A percentile compares a stretch with the other conserved stretches of the same genome.
phyloP scores from a whole-genome alignment of 2,329 filamentous ascomycete genomes.

The Alternaria alternata region DNA sequence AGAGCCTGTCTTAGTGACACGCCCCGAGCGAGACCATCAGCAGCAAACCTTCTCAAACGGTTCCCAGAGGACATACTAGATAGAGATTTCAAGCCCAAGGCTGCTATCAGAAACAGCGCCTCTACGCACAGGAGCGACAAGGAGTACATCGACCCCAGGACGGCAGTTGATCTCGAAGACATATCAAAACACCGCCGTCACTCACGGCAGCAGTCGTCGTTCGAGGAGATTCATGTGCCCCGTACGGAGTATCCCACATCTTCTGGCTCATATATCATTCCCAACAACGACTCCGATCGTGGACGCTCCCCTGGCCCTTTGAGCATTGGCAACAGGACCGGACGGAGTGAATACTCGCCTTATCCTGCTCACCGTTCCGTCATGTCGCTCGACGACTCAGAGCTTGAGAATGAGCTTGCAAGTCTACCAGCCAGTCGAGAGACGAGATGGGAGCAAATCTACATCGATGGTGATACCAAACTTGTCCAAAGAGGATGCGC shows the following conservation, averaged over 20 bases:
- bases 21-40: constrained; percentile 76
- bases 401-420: constrained; percentile 47
- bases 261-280: constrained; percentile 55
- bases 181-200: constrained; percentile 46
- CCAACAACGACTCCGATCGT: constrained; percentile 31
- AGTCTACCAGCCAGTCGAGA: constrained; percentile 47
- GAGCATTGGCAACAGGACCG: constrained; percentile 35
- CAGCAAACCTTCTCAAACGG: constrained; percentile 69
- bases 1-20: constrained; percentile 77
- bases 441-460: constrained; percentile 50
- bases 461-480: constrained; percentile 50
- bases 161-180: constrained; percentile 55
- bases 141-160: constrained; percentile 58
- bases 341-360: constrained; percentile 48
- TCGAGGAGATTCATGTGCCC: constrained; percentile 44
- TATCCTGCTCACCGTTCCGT: constrained; percentile 46
- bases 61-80: constrained; percentile 40
- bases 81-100: constrained; percentile 21
- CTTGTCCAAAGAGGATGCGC: constrained; percentile 45
- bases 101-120: constrained; percentile 42
- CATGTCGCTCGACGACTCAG: constrained; percentile 51
- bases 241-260: constrained; percentile 57
- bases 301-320: constrained; percentile 32
- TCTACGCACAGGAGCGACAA: constrained; percentile 55
- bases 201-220: constrained; percentile 40